A percentile compares a stretch with the other conserved stretches of the same genome.
Evolutionary conservation across 805 yeast genomes (phyloP).

Genomic region (Monosporozyma aquatica): DNA sequence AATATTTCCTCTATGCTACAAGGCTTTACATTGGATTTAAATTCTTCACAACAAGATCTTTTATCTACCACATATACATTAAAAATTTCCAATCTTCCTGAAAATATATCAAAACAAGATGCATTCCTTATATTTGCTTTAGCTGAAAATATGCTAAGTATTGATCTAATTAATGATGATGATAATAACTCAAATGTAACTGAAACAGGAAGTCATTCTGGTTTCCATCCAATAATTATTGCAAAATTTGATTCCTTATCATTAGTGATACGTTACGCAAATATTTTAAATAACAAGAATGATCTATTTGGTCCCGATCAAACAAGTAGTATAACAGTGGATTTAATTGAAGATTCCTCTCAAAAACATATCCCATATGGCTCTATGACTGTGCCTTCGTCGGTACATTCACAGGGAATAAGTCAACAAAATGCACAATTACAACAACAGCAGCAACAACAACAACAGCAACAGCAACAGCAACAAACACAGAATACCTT

Average conservation of each 20-base stretch:
- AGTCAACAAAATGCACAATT: neutral
- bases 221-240: conserved; percentile 18
- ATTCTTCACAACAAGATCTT: conserved; percentile 7
- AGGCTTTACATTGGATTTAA: conserved; percentile 18
- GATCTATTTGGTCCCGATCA: conserved; percentile 41
- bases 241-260: conserved; percentile 40
- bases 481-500: neutral
- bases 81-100: conserved; percentile 49
- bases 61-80: conserved; percentile 24
- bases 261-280: conserved; percentile 37
- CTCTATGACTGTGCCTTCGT: neutral
- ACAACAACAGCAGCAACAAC: neutral
- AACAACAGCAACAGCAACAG: conserved; percentile 3
- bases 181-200: too few species aligned
- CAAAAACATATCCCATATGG: conserved; percentile 22
- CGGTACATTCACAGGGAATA: too few species aligned
- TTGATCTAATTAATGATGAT: conserved; percentile 34
- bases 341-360: conserved; percentile 32
- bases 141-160: conserved; percentile 50
- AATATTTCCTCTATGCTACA: conserved; percentile 26
- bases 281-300: conserved; percentile 33
- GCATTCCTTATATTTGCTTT: conserved; percentile 58
- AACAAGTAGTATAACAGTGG: conserved; percentile 34
- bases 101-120: conserved; percentile 57
- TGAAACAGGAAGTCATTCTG: too few species aligned